Evolutionary conservation across 306 rosid genomes (phyloP).

Genomic region (Rubus idaeus): DNA sequence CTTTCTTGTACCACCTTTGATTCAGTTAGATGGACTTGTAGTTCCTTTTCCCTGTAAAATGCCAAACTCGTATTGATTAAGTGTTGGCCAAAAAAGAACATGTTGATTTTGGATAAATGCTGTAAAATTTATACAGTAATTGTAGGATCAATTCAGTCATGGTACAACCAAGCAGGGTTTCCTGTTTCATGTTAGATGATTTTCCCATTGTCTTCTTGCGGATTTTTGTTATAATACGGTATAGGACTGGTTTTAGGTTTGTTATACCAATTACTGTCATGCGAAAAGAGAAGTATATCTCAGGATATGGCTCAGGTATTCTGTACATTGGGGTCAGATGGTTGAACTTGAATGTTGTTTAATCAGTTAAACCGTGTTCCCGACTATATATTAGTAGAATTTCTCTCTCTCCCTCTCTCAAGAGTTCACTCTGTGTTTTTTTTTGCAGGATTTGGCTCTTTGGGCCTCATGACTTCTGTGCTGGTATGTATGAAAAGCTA

Average conservation of each 20-base stretch:
- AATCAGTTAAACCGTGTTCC: background rate
- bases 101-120: background rate
- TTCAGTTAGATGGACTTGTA: background rate
- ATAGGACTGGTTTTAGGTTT: background rate
- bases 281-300: background rate
- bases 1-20: background rate
- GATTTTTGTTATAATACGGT: background rate
- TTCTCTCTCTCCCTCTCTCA: background rate
- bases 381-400: background rate
- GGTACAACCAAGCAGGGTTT: background rate
- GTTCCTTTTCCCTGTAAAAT: background rate
- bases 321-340: background rate
- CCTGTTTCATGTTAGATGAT: background rate
- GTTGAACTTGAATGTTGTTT: background rate
- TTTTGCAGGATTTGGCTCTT: constrained; percentile 87
- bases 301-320: background rate
- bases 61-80: background rate
- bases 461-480: constrained; percentile 97
- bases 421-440: constrained; percentile 19
- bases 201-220: background rate
- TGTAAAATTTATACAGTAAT: background rate
- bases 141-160: background rate
- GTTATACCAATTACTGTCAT: background rate
- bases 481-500: constrained; percentile 55
- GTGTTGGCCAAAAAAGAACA: background rate